A percentile compares a stretch with the other conserved stretches of the same genome.
Evolutionary conservation across 345 rosid genomes (phyloP).

Genomic region (Erodium maritimum): DNA sequence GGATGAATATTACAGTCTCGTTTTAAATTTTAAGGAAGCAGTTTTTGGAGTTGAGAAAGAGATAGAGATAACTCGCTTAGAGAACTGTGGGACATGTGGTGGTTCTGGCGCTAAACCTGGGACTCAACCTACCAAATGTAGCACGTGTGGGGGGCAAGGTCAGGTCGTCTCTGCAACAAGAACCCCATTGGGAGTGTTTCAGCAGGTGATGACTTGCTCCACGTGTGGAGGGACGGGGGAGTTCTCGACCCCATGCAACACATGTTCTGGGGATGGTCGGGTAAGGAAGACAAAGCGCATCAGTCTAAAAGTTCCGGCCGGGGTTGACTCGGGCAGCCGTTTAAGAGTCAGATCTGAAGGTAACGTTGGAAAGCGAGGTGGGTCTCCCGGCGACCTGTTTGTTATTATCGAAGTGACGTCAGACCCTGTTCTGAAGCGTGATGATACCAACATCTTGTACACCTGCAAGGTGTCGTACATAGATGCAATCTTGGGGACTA

Average conservation of each 20-base stretch:
- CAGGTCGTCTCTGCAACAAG: conserved; percentile 85
- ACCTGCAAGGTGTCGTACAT: conserved; percentile 81
- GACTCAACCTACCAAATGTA: conserved; percentile 68
- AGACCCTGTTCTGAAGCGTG: conserved; percentile 74
- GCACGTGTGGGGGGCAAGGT: conserved; percentile 93
- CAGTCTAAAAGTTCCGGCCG: conserved; percentile 88
- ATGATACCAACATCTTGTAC: conserved; percentile 73
- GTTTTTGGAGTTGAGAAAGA: conserved; percentile 90
- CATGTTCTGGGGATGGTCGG: conserved; percentile 87
- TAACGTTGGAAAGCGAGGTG: conserved; percentile 85
- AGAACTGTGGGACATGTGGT: conserved; percentile 70
- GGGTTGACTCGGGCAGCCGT: conserved; percentile 92
- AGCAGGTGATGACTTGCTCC: conserved; percentile 95
- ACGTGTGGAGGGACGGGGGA: conserved; percentile 77
- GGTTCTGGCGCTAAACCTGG: conserved; percentile 94
- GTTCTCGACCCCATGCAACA: conserved; percentile 54
- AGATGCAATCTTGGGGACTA: conserved; percentile 88
- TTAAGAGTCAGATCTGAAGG: conserved; percentile 94
- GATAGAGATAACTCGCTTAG: conserved; percentile 82
- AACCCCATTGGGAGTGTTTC: conserved; percentile 93
- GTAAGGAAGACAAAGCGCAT: conserved; percentile 81
- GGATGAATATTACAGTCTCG: conserved; percentile 77
- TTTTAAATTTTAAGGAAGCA: conserved; percentile 82
- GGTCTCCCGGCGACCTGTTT: conserved; percentile 84
- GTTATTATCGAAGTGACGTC: conserved; percentile 74